Percentiles rank a stretch among this genome's conserved stretches.
These are phyloP conservation scores for Endotrypanum monterogeii DNA, from an alignment of 208 protist genomes.

Conservation along the genomic window DNA sequence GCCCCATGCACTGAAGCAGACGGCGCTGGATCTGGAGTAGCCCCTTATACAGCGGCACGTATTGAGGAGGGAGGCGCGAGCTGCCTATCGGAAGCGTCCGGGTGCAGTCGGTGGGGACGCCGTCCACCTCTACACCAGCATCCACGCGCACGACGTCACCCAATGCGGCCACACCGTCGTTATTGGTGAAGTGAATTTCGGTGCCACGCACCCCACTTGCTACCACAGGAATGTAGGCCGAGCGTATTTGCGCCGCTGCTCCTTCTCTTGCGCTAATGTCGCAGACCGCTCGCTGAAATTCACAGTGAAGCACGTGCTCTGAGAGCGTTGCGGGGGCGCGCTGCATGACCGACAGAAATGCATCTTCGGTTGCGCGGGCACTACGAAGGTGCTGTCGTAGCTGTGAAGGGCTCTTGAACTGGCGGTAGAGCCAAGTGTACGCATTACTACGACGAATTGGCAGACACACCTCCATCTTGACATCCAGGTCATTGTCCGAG, in stretches of 20 bases:
- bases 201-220: slow-evolving; percentile 37
- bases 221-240: slow-evolving; percentile 59
- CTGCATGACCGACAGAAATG: slow-evolving; percentile 38
- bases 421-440: slow-evolving; percentile 26
- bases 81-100: slow-evolving; percentile 52
- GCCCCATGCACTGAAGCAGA: slow-evolving; percentile 31
- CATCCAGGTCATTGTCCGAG: neutral
- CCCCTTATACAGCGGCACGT: slow-evolving; percentile 33
- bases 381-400: slow-evolving; percentile 44
- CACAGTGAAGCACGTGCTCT: slow-evolving; percentile 39
- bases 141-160: slow-evolving; percentile 50
- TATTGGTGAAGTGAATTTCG: slow-evolving; percentile 64
- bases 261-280: slow-evolving; percentile 24
- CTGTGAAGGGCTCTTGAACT: slow-evolving; percentile 37
- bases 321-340: slow-evolving; percentile 13
- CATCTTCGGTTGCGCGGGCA: slow-evolving; percentile 45
- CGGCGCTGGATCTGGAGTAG: slow-evolving; percentile 45
- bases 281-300: slow-evolving; percentile 28
- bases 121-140: slow-evolving; percentile 47
- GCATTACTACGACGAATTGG: slow-evolving; percentile 13
- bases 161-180: slow-evolving; percentile 18
- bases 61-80: slow-evolving; percentile 6
- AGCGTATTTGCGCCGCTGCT: slow-evolving; percentile 15
- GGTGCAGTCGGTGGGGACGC: slow-evolving; percentile 67
- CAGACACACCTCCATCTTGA: slow-evolving; percentile 6